Evolutionary conservation across 108 stramenopile genomes (phyloP).

Genomic region (Cylindrotheca fusiformis): DNA sequence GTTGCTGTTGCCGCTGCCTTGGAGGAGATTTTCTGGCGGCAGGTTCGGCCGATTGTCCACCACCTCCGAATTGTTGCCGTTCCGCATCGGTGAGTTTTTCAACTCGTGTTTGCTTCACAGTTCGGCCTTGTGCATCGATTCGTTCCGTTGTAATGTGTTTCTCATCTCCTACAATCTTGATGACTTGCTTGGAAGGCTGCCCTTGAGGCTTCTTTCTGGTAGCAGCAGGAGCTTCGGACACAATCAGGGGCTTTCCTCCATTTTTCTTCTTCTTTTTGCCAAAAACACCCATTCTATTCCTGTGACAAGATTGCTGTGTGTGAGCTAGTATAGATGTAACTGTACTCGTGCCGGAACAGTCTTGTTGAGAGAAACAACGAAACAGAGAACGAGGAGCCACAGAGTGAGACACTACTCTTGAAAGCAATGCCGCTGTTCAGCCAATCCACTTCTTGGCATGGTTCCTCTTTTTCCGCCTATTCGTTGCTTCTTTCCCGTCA

Average conservation of each 20-base stretch:
- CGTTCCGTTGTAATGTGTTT: slow-evolving; percentile 10
- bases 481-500: too few relatives aligned
- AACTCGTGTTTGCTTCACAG: slow-evolving; percentile 7
- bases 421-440: too few relatives aligned
- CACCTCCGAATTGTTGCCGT: background rate
- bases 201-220: background rate
- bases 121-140: slow-evolving; percentile 5
- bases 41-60: background rate
- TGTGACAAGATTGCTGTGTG: background rate
- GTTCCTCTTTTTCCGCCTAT: too few relatives aligned
- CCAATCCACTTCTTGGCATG: too few relatives aligned
- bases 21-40: background rate
- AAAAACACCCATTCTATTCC: slow-evolving; percentile 6
- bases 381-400: too few relatives aligned
- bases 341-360: too few relatives aligned
- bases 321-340: background rate
- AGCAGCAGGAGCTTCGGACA: background rate
- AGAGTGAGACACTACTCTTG: too few relatives aligned
- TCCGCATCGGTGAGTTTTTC: slow-evolving; percentile 17
- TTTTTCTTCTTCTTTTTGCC: slow-evolving; percentile 2
- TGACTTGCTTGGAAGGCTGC: background rate
- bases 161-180: slow-evolving; percentile 19
- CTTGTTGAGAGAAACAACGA: too few relatives aligned
- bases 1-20: background rate
- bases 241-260: background rate